A percentile compares a stretch with the other conserved stretches of the same genome.
Evolutionary conservation across 176 grass and related monocot genomes (phyloP).

Genomic region (Eleusine indica): DNA sequence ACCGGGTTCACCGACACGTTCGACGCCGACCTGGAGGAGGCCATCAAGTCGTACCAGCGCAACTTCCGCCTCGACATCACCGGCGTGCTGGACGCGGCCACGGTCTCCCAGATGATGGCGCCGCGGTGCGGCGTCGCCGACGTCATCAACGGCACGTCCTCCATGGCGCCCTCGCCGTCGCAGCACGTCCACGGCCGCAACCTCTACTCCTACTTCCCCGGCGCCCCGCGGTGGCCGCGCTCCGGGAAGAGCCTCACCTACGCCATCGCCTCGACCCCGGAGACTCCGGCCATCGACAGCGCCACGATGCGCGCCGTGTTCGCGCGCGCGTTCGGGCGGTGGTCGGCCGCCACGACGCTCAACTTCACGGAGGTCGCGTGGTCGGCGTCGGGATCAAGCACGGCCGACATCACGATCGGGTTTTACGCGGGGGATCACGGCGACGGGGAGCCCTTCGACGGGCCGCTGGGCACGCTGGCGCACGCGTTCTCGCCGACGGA

Average conservation of each 20-base stretch:
- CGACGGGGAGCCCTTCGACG: constrained; percentile 87
- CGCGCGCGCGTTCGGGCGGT: constrained; percentile 70
- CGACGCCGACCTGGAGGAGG: constrained; percentile 59
- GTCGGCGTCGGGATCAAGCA: constrained; percentile 7
- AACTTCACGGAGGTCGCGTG: constrained; percentile 65
- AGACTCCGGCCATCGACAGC: constrained; percentile 47
- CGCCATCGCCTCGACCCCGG: constrained; percentile 53
- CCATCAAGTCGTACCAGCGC: constrained; percentile 70
- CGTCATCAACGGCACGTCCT: constrained; percentile 67
- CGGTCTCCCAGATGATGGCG: constrained; percentile 64
- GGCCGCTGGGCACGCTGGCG: constrained; percentile 76
- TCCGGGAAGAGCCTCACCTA: constrained; percentile 51
- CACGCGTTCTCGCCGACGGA: constrained; percentile 92
- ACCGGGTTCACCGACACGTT: constrained; percentile 66
- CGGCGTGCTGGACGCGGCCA: constrained; percentile 60
- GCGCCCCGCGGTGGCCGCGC: constrained; percentile 61
- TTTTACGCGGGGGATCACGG: constrained; percentile 76
- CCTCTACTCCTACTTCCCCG: constrained; percentile 85
- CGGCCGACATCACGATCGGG: constrained; percentile 82
- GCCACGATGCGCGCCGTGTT: constrained; percentile 56
- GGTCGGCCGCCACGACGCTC: constrained; percentile 67
- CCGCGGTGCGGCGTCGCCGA: constrained; percentile 90
- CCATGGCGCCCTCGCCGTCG: constrained; percentile 32
- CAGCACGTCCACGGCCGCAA: constrained; percentile 45
- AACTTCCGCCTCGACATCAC: constrained; percentile 67